Base-by-base conservation (phyloP, 208 protist species). In the Sergeia podlipaevii region DNA sequence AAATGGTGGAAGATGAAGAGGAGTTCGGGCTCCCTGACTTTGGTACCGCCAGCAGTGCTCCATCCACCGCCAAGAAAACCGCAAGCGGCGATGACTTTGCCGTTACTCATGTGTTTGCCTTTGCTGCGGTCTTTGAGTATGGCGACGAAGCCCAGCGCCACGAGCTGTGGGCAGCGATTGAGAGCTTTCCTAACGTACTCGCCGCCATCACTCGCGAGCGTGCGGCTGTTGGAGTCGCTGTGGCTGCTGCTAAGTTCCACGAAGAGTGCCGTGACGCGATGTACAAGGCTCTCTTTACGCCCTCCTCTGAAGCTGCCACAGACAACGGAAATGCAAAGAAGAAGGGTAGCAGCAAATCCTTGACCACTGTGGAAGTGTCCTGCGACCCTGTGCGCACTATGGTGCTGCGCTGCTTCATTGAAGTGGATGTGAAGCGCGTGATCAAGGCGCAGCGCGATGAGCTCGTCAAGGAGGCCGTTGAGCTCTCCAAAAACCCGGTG, bases 21-120 rank as follows among this genome's bases (percentile, higher is more conserved):
- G 65, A 70, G 39, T 91, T 76, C 29, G 81, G 56, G 11, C 21
- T 84, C 53, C 88, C 88, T 18, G 77, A 91, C 46, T 95, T 95
- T 70, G 78, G 75, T 26, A 49, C 38, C 32, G 61, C 51, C 0
- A 20, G 55, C 13, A 7, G 39, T 0, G 43, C 55, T 2, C 17
- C 26, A 26, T 27, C 18, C 8, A 49, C 38, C 21, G 28, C 6
- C 15, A 13, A 11, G n/a, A 50, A 28, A 15, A 55, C n/a, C n/a
- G n/a, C n/a, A n/a, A n/a, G n/a, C n/a, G 39, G 34, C 20, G 45
- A 39, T 7, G 33, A 18, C 21, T n/a, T n/a, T n/a, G 29, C n/a
- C 7, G 46, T 66, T 8, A 55, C 27, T 1, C 80, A 91, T 57
- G 56, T 83, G 20, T 76, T 86, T 51, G 51, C 73, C 4, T 93